phyloP scores from a whole-genome alignment of 2,329 filamentous ascomycete species.

The Colletotrichum tropicicola region DNA sequence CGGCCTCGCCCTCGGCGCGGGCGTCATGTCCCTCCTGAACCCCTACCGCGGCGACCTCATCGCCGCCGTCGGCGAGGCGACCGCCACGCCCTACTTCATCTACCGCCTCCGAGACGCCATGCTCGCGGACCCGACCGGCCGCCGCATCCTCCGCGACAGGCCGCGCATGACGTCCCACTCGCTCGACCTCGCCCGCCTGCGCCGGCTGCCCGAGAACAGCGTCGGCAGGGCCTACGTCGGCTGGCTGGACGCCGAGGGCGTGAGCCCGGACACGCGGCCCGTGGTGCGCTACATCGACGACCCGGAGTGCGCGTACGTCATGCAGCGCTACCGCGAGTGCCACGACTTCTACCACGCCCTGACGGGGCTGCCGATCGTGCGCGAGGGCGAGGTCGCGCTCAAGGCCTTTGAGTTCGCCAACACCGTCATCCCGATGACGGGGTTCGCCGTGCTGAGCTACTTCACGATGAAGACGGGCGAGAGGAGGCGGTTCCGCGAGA shows the following conservation, averaged over 20 bases:
- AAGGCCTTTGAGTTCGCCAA: conserved; percentile 99
- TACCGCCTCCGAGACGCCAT: conserved; percentile 90
- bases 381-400: conserved; percentile 97
- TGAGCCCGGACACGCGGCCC: conserved; percentile 88
- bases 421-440: conserved; percentile 94
- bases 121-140: conserved; percentile 84
- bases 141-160: conserved; percentile 88
- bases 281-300: conserved; percentile 91
- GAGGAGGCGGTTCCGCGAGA: conserved; percentile 75
- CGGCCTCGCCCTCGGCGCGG: conserved; percentile 73
- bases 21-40: conserved; percentile 72
- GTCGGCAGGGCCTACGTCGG: conserved; percentile 84
- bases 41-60: conserved; percentile 92
- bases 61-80: conserved; percentile 92
- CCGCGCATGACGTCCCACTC: conserved; percentile 86
- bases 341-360: conserved; percentile 98
- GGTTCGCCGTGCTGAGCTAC: conserved; percentile 83
- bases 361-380: conserved; percentile 86
- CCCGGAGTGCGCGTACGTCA: conserved; percentile 95
- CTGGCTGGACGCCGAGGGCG: conserved; percentile 95
- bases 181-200: conserved; percentile 73
- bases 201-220: conserved; percentile 74
- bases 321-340: conserved; percentile 97
- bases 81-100: conserved; percentile 94
- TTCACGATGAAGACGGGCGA: conserved; percentile 87